These are phyloP conservation scores for Scheffersomyces lignicola DNA, from an alignment of 1,139 yeast species.

Conservation along the genomic window DNA sequence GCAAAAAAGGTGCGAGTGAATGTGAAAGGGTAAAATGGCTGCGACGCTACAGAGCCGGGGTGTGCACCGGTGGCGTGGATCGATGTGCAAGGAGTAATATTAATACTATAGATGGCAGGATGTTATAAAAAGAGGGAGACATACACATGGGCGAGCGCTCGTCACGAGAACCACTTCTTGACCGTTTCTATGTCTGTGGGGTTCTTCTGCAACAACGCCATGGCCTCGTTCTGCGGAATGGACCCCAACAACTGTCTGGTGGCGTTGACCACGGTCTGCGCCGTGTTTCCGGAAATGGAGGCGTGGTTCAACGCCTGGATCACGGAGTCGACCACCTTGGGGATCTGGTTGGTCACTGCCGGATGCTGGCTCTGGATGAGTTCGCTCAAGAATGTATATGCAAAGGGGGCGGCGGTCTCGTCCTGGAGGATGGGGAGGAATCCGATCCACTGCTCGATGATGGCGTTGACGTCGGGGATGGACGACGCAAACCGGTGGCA, in stretches of 20 bases:
- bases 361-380: slow-evolving; percentile 72
- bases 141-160: no score
- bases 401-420: slow-evolving; percentile 87
- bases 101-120: no score
- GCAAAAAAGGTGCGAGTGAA: no score
- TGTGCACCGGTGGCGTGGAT: no score
- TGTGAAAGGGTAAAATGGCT: no score
- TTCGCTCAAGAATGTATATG: slow-evolving; percentile 74
- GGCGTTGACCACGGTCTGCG: slow-evolving; percentile 61
- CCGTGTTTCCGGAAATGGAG: slow-evolving; percentile 68
- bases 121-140: no score
- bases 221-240: slow-evolving; percentile 63
- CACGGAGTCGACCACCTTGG: slow-evolving; percentile 71
- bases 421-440: slow-evolving; percentile 83
- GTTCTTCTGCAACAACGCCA: slow-evolving; percentile 61
- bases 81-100: no score
- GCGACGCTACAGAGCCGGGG: no score
- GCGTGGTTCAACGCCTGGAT: slow-evolving; percentile 74
- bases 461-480: slow-evolving; percentile 62
- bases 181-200: slow-evolving; percentile 63
- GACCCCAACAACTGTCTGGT: slow-evolving; percentile 52
- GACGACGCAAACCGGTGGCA: slow-evolving; percentile 55
- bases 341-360: slow-evolving; percentile 54
- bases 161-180: slow-evolving; percentile 55
- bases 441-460: slow-evolving; percentile 75